These are phyloP conservation scores for Rutstroemia sp. DNA, from an alignment of 2,329 filamentous ascomycete species.

Conservation along the genomic window DNA sequence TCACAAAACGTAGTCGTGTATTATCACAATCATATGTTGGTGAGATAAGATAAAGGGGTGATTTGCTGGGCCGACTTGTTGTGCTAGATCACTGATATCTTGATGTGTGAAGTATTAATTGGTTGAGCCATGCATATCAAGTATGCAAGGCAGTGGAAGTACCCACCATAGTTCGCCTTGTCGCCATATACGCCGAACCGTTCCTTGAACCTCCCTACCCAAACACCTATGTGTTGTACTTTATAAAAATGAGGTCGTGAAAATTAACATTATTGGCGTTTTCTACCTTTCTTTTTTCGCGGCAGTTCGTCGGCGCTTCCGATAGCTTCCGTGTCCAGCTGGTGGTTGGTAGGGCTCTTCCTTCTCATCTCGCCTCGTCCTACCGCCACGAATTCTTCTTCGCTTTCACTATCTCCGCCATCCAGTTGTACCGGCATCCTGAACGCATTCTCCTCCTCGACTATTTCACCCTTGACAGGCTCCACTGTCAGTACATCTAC, in stretches of 20 bases:
- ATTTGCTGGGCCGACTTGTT: neutral
- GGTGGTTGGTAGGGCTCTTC: slow-evolving; percentile 70
- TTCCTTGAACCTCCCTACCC: neutral
- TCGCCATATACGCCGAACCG: neutral
- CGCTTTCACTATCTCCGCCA: slow-evolving; percentile 87
- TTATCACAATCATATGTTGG: neutral
- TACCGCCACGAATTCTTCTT: slow-evolving; percentile 72
- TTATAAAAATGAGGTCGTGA: neutral
- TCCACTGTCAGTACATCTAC: slow-evolving; percentile 83
- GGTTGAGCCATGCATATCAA: neutral
- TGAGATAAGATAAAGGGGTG: slow-evolving; percentile 8
- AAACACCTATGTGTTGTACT: neutral
- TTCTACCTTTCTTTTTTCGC: slow-evolving; percentile 19
- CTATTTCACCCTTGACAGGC: slow-evolving; percentile 51
- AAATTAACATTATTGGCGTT: slow-evolving; percentile 11
- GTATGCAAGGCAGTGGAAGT: slow-evolving; percentile 9
- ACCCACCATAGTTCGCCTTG: neutral
- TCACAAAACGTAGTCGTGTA: neutral
- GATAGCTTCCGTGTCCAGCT: slow-evolving; percentile 46
- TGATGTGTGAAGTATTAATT: slow-evolving; percentile 11
- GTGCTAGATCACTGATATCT: slow-evolving; percentile 1
- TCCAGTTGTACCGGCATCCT: slow-evolving; percentile 91
- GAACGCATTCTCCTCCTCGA: slow-evolving; percentile 55
- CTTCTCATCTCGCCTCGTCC: slow-evolving; percentile 77
- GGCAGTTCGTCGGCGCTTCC: slow-evolving; percentile 32